Base-by-base conservation (phyloP, 2,329 filamentous ascomycete genomes). In the Sporothrix brasiliensis region DNA sequence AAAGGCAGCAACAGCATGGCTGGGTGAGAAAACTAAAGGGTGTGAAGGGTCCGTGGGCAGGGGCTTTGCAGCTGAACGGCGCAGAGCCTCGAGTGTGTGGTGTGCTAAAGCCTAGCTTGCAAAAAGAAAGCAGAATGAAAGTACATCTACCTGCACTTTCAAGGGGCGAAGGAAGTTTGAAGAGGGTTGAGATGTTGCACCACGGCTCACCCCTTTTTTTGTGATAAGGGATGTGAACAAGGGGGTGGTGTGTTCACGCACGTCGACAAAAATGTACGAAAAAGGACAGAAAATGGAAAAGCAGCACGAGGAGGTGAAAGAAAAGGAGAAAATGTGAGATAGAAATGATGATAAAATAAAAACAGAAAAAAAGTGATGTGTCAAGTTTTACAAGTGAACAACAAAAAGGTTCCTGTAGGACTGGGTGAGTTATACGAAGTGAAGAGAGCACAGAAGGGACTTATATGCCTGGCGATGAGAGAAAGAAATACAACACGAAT, bases 211-310 rank as follows among this genome's bases (percentile, higher is more conserved):
- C 58, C 58, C 58, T 63, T 63, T 63, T 63, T 63, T 27, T 13
- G 39, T 44, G 39, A 63, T 27, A 65, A 65, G 41, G 61, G 61
- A 30, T 65, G 44, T n/a, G 30, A 24, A 50, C 19, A 65, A 65
- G 44, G 58, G 58, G 58, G 58, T n/a, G n/a, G n/a, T n/a, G n/a
- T n/a, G 13, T 30, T 47, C 39, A 52, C 63, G 61, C n/a, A 30
- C 50, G 11, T 44, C 41, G 24, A 63, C n/a, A 44, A 34, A 50
- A 65, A 30, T 13, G 21, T 16, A 63, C n/a, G 44, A 34, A 50
- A 50, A 49, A 49, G 14, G 7, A 34, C 16, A 65, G 60, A 14
- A 49, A 39, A 39, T n/a, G 44, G 21, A 50, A 30, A 3, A 24
- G 9, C 34, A 34, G n/a, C 11, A 65, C 24, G 24, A 65, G 21